phyloP scores from a whole-genome alignment of 2,329 filamentous ascomycete species.

The Ceratocystis destructans region DNA sequence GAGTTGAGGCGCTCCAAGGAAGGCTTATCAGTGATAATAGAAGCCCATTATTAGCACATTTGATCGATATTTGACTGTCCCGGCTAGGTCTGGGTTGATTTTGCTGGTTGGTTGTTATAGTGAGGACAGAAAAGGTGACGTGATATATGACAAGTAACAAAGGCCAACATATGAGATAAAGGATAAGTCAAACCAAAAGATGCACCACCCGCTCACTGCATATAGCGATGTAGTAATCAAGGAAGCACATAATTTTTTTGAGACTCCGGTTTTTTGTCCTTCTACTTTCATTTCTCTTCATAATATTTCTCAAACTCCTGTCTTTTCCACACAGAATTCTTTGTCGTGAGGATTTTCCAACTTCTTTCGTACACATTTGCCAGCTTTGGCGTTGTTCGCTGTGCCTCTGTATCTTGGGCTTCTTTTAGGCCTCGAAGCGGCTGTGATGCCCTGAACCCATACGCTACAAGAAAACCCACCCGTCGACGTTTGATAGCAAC shows the following conservation, averaged over 20 bases:
- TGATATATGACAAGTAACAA: background rate
- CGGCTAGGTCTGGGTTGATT: background rate
- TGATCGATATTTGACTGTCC: background rate
- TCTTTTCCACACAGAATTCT: background rate
- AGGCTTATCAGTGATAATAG: constrained; percentile 3
- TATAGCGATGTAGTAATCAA: background rate
- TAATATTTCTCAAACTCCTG: background rate
- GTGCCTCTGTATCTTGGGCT: background rate
- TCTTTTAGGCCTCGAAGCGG: background rate
- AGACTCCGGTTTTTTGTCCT: constrained; percentile 8
- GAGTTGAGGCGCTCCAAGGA: background rate
- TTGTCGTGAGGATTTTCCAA: background rate
- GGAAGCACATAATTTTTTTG: background rate
- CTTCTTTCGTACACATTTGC: background rate
- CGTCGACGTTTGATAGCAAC: background rate
- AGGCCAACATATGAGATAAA: background rate
- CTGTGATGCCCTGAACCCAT: background rate
- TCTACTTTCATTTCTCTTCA: background rate
- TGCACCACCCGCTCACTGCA: background rate
- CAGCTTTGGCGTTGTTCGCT: background rate
- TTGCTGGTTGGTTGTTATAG: too few species aligned
- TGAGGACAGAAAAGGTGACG: background rate
- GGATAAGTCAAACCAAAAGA: background rate
- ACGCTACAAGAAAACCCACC: background rate
- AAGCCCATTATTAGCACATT: background rate